These are phyloP conservation scores for Rhodotorula kratochvilovae DNA, from an alignment of 768 basidiomycete species.

Conservation along the genomic window DNA sequence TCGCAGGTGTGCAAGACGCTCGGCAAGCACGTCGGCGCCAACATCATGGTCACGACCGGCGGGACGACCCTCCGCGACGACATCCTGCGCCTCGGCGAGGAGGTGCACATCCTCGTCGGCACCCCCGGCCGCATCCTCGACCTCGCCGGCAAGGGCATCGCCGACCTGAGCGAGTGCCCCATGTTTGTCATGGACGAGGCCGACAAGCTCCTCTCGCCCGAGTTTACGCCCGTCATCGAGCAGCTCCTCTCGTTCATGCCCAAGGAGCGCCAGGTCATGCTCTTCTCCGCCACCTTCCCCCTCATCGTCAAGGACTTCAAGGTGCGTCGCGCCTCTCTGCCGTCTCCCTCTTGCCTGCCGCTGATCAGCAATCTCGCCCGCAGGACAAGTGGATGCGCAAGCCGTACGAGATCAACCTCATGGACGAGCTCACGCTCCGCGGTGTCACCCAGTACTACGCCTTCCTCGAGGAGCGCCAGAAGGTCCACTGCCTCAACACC, in stretches of 20 bases:
- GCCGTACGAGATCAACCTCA: constrained; percentile 97
- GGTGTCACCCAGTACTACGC: constrained; percentile 99
- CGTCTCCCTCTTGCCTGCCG: constrained; percentile 8
- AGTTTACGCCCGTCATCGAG: constrained; percentile 98
- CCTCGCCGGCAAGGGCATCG: constrained; percentile 84
- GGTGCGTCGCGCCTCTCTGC: constrained; percentile 51
- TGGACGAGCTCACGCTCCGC: constrained; percentile 97
- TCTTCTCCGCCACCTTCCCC: constrained; percentile 98
- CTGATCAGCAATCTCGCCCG: not conserved
- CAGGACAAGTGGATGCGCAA: constrained; percentile 94
- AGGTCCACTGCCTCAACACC: constrained; percentile 98
- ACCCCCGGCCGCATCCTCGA: constrained; percentile 95
- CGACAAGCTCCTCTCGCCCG: constrained; percentile 92
- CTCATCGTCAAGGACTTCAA: constrained; percentile 99
- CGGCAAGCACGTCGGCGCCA: constrained; percentile 88
- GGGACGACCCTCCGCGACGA: constrained; percentile 98
- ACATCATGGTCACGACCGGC: constrained; percentile 99
- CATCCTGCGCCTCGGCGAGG: constrained; percentile 81
- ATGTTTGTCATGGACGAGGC: constrained; percentile 99
- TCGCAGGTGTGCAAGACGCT: constrained; percentile 97
- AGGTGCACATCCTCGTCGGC: constrained; percentile 92
- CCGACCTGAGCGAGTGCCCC: constrained; percentile 86
- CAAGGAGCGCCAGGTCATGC: constrained; percentile 86
- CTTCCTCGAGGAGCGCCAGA: constrained; percentile 97
- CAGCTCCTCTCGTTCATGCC: constrained; percentile 83